Evolutionary conservation across 2,329 filamentous ascomycete genomes (phyloP), one percentile per base, ranked within the genome.

Genomic region (Aspergillus bombycis): DNA sequence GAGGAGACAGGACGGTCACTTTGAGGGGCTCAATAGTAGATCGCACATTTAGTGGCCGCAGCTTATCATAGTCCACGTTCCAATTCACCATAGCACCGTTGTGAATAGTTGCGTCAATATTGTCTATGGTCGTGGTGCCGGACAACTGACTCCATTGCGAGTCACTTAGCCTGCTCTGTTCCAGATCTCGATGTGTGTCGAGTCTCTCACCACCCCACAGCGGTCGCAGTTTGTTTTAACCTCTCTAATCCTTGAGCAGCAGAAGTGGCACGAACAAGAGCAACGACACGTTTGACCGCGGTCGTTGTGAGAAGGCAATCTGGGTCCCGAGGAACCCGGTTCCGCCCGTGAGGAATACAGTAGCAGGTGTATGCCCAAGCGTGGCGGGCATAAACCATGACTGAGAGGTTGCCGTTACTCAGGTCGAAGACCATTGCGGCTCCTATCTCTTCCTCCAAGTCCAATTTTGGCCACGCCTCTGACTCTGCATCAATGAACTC

Each of bases 31-130:
- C 46, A 19, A 63, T 38, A 3, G 63, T 65, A 10, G 54, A 59
- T n/a, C 45, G 36, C 14, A 67, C 63, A n/a, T 67, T 67, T 4
- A 38, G 34, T 7, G 60, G 57, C 32, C 59, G 52, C 4, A 67
- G 58, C 1, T n/a, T 45, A 12, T 56, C 46, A 14, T 61, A 67
- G 11, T 52, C 34, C 6, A 46, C 45, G 26, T 46, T 23, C 65
- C 65, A 67, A 28, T 67, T 56, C 8, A 65, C 65, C 4, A 38
- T 30, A 7, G 65, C 65, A 9, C 65, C 65, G 26, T 65, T 63
- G 58, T 67, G 65, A 16, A 65, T 65, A 21, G 65, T 62, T 1
- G 58, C 58, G 38, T 61, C 63, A 14, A 65, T 57, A n/a, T 34
- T 32, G 5, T 38, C 28, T 9, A n/a, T 11, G 7, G 41, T 32